These are phyloP conservation scores for Boletus smithii DNA, from an alignment of 1,284 basidiomycete species.

Conservation along the genomic window DNA sequence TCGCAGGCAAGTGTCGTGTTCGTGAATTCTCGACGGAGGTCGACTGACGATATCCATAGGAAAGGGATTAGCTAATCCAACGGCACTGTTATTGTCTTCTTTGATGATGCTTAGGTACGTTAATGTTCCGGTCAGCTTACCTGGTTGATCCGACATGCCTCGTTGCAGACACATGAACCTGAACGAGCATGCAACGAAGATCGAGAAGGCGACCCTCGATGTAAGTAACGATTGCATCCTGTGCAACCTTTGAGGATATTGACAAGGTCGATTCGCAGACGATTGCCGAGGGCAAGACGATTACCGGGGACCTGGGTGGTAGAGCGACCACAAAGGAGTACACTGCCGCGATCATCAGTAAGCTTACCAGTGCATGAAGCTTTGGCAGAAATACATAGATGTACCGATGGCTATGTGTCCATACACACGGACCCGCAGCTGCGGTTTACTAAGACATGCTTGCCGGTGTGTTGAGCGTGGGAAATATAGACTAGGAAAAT, in stretches of 20 bases:
- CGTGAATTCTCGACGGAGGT: not conserved
- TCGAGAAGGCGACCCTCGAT: slow-evolving; percentile 86
- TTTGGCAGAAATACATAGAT: slow-evolving; percentile 8
- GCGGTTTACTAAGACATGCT: slow-evolving; percentile 2
- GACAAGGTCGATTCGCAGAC: slow-evolving; percentile 52
- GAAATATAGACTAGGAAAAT: slow-evolving; percentile 28
- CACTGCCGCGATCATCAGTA: slow-evolving; percentile 82
- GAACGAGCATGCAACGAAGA: slow-evolving; percentile 80
- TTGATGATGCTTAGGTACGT: slow-evolving; percentile 94
- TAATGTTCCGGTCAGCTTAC: slow-evolving; percentile 9
- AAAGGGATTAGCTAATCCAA: slow-evolving; percentile 97
- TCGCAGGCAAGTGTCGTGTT: slow-evolving; percentile 55
- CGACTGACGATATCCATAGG: slow-evolving; percentile 49
- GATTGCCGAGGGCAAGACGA: slow-evolving; percentile 90
- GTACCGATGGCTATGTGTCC: slow-evolving; percentile 8
- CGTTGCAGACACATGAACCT: slow-evolving; percentile 87
- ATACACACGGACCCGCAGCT: slow-evolving; percentile 10
- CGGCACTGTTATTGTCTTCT: slow-evolving; percentile 90
- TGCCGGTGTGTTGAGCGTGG: slow-evolving; percentile 20
- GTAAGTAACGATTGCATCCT: slow-evolving; percentile 47
- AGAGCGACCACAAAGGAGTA: slow-evolving; percentile 86
- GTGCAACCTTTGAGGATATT: slow-evolving; percentile 16
- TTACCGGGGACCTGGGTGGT: slow-evolving; percentile 92
- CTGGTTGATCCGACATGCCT: slow-evolving; percentile 27
- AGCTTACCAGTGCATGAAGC: slow-evolving; percentile 49